A percentile compares a stretch with the other conserved stretches of the same genome.
These are phyloP conservation scores for Agaricales sp. DNA, from an alignment of 1,284 basidiomycete genomes.

Conservation along the genomic window DNA sequence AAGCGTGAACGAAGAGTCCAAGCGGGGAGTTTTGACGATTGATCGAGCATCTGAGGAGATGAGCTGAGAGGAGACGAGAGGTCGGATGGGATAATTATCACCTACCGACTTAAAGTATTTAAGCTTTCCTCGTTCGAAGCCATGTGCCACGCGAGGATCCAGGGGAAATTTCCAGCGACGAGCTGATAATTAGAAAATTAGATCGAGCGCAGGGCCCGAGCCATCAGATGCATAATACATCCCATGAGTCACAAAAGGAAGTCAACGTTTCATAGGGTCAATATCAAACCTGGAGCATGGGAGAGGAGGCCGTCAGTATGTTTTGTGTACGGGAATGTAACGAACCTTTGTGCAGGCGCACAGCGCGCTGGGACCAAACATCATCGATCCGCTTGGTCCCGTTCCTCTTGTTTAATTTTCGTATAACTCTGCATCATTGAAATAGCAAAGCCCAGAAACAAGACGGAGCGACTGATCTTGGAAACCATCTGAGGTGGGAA, in stretches of 20 bases:
- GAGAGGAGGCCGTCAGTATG: too few relatives aligned
- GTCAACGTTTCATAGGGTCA: not conserved
- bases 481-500: too few relatives aligned
- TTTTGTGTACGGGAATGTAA: too few relatives aligned
- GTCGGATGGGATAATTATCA: not conserved
- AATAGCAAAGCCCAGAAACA: too few relatives aligned
- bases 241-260: not conserved
- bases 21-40: not conserved
- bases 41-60: not conserved
- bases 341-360: too few relatives aligned
- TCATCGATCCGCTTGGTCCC: too few relatives aligned
- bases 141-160: not conserved
- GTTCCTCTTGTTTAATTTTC: too few relatives aligned
- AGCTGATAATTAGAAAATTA: too few relatives aligned
- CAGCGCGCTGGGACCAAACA: too few relatives aligned
- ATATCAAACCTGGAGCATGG: not conserved
- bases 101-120: not conserved
- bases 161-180: not conserved
- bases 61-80: not conserved
- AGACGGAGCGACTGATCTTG: too few relatives aligned
- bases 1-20: not conserved
- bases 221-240: not conserved
- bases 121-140: not conserved
- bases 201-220: not conserved
- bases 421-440: too few relatives aligned